phyloP scores from a whole-genome alignment of 805 yeast species.

The Metschnikowia similis region DNA sequence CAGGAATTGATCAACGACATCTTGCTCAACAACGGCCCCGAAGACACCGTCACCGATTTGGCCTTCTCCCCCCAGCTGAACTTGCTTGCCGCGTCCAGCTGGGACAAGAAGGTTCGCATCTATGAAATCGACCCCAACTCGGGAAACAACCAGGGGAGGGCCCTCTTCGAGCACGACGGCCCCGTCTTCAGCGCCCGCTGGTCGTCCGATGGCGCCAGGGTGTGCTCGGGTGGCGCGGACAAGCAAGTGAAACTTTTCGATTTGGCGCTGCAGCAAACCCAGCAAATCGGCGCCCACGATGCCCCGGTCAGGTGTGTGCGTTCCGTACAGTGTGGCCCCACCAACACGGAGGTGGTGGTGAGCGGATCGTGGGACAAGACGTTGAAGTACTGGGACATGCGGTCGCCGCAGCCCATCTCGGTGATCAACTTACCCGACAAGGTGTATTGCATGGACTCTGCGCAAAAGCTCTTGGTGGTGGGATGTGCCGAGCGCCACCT shows the following conservation, averaged over 20 bases:
- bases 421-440: constrained; percentile 84
- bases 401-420: constrained; percentile 77
- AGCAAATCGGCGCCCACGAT: constrained; percentile 83
- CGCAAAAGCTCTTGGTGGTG: constrained; percentile 80
- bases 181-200: constrained; percentile 83
- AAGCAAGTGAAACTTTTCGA: constrained; percentile 83
- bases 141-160: constrained; percentile 84
- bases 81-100: constrained; percentile 72
- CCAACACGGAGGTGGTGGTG: constrained; percentile 76
- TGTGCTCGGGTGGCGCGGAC: constrained; percentile 87
- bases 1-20: constrained; percentile 69
- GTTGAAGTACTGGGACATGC: constrained; percentile 88
- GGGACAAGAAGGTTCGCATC: constrained; percentile 94
- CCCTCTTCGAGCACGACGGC: constrained; percentile 82
- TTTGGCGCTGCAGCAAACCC: constrained; percentile 72
- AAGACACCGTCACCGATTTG: constrained; percentile 80
- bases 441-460: constrained; percentile 83
- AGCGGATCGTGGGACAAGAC: constrained; percentile 98
- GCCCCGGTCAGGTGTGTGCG: constrained; percentile 73
- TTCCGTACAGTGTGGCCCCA: constrained; percentile 80
- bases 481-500: constrained; percentile 90
- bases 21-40: constrained; percentile 76
- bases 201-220: constrained; percentile 82
- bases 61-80: constrained; percentile 87
- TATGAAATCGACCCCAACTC: constrained; percentile 73